Evolutionary conservation across 768 basidiomycete genomes (phyloP).

Genomic region (Galerina marginata): DNA sequence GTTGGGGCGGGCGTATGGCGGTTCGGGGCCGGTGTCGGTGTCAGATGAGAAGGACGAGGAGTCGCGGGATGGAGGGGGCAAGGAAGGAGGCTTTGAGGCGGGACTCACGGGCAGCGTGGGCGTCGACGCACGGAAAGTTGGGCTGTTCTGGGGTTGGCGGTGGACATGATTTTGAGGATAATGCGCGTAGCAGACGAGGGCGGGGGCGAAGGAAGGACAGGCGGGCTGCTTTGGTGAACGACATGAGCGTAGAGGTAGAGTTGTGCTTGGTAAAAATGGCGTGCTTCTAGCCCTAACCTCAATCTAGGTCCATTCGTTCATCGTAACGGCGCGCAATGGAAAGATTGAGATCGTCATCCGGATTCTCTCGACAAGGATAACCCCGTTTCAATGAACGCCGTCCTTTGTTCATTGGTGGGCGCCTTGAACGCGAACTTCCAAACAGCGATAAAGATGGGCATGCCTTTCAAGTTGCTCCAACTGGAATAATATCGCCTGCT

Average conservation of each 20-base stretch:
- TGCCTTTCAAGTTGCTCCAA: too few relatives aligned
- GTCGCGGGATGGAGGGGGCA: constrained; percentile 8
- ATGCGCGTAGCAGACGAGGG: background rate
- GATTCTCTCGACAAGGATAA: too few relatives aligned
- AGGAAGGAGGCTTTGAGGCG: constrained; percentile 41
- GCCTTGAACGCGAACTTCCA: too few relatives aligned
- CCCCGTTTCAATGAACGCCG: too few relatives aligned
- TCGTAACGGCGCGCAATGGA: too few relatives aligned
- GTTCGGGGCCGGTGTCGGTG: constrained; percentile 73
- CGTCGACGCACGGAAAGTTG: constrained; percentile 81
- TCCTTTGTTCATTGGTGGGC: too few relatives aligned
- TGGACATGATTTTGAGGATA: constrained; percentile 9
- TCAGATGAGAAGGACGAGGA: constrained; percentile 14
- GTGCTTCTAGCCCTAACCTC: background rate
- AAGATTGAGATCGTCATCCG: too few relatives aligned
- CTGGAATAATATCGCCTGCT: too few relatives aligned
- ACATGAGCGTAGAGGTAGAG: too few relatives aligned
- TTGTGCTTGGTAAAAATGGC: too few relatives aligned
- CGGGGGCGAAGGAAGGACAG: background rate
- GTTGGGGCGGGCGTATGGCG: constrained; percentile 79
- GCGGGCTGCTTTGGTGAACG: background rate
- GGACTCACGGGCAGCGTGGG: constrained; percentile 74
- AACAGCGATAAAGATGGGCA: too few relatives aligned
- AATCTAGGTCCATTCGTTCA: background rate
- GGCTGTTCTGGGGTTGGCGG: constrained; percentile 21